Conservation (phyloP, 495 filamentous ascomycete genomes). For the Letharia columbiana region DNA sequence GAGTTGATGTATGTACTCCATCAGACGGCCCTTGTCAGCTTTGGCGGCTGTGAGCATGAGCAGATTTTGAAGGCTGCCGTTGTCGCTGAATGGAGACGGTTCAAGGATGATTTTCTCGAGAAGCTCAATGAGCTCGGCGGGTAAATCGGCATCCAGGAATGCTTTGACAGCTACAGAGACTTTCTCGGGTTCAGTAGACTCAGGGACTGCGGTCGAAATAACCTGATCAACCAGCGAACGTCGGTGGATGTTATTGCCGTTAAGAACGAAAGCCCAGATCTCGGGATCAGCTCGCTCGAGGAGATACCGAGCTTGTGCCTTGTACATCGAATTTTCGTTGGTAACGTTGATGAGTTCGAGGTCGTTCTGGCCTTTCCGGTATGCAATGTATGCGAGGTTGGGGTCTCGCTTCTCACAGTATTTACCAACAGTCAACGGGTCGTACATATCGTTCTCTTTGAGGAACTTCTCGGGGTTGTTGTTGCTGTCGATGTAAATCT, state of each 20-base stretch:
- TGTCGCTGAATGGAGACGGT: slow-evolving; percentile 94
- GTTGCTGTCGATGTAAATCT: slow-evolving; percentile 99
- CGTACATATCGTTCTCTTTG: slow-evolving; percentile 96
- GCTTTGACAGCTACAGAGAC: slow-evolving; percentile 91
- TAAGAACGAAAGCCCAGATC: slow-evolving; percentile 91
- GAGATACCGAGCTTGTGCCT: slow-evolving; percentile 89
- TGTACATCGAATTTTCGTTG: slow-evolving; percentile 99
- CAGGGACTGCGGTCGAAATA: slow-evolving; percentile 91
- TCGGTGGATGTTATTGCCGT: slow-evolving; percentile 88
- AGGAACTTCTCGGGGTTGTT: slow-evolving; percentile 98
- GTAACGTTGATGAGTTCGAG: slow-evolving; percentile 95
- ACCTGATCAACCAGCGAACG: slow-evolving; percentile 93
- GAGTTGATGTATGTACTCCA: slow-evolving; percentile 93
- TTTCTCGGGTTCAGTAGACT: slow-evolving; percentile 87
- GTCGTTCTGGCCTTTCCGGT: slow-evolving; percentile 94
- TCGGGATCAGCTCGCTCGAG: slow-evolving; percentile 83
- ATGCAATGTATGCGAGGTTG: slow-evolving; percentile 92
- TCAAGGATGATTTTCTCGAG: slow-evolving; percentile 99
- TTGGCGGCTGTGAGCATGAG: slow-evolving; percentile 96
- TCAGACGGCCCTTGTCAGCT: slow-evolving; percentile 88
- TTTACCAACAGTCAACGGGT: slow-evolving; percentile 85
- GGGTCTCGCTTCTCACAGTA: slow-evolving; percentile 99
- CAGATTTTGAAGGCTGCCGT: slow-evolving; percentile 89
- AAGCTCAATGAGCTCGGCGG: slow-evolving; percentile 90
- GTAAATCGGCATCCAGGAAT: slow-evolving; percentile 83